Conservation (phyloP, 768 basidiomycete genomes). For the Lentinula aciculospora region DNA sequence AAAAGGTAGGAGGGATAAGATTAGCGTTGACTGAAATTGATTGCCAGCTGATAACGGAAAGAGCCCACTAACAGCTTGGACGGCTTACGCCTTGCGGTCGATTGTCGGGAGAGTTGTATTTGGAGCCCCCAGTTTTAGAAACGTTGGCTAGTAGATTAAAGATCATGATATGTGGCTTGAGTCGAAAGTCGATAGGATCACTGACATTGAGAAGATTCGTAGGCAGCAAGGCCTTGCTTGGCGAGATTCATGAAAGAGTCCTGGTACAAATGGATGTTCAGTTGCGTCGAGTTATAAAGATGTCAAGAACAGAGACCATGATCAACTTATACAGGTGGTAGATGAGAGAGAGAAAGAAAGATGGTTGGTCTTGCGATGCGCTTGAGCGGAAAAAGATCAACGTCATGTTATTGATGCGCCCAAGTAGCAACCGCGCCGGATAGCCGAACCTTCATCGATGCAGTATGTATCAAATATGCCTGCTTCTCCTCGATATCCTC, state of each 20-base stretch:
- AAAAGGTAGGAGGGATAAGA: neutral
- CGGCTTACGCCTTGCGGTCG: slow-evolving; percentile 14
- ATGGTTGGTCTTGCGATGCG: too few species aligned
- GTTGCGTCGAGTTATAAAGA: neutral
- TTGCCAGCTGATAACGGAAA: neutral
- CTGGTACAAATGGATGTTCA: slow-evolving; percentile 26
- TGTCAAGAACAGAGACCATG: neutral
- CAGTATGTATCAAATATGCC: too few species aligned
- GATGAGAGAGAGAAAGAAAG: too few species aligned
- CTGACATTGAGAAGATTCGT: slow-evolving; percentile 44
- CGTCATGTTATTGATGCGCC: too few species aligned
- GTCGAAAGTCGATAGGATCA: neutral
- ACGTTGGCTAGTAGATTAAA: slow-evolving; percentile 30
- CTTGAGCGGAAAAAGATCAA: too few species aligned
- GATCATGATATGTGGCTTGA: neutral
- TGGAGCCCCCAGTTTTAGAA: slow-evolving; percentile 56
- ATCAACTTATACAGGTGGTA: too few species aligned
- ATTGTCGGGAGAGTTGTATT: slow-evolving; percentile 57
- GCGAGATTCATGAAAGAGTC: slow-evolving; percentile 67
- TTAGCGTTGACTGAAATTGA: slow-evolving; percentile 5
- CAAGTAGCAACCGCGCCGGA: too few species aligned
- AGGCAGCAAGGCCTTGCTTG: slow-evolving; percentile 56
- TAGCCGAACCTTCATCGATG: too few species aligned
- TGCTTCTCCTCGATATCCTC: too few species aligned
- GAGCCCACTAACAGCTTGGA: slow-evolving; percentile 15